Evolutionary conservation across 129 eudicot genomes (phyloP).

Genomic region (Smallanthus sonchifolius): DNA sequence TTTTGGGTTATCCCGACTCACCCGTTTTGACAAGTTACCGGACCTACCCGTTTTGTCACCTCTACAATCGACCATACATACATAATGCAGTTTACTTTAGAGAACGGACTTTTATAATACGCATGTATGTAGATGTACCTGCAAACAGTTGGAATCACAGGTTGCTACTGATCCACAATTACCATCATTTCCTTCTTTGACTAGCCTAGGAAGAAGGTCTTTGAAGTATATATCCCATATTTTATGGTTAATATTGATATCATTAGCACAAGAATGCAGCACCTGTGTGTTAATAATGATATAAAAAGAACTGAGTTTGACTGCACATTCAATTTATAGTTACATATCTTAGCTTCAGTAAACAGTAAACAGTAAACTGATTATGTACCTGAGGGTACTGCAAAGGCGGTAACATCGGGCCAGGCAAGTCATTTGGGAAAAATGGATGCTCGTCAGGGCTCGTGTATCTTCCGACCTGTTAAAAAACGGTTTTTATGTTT

Average conservation of each 20-base stretch:
- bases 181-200: constrained; percentile 87
- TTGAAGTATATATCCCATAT: constrained; percentile 88
- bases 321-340: background rate
- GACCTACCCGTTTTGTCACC: background rate
- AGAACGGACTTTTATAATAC: background rate
- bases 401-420: constrained; percentile 82
- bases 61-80: background rate
- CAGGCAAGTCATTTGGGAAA: constrained; percentile 70
- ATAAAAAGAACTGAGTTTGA: background rate
- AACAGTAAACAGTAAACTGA: background rate
- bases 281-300: constrained; percentile 40
- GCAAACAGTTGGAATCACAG: constrained; percentile 89
- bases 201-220: constrained; percentile 81
- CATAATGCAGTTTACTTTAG: background rate
- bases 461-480: constrained; percentile 82
- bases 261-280: constrained; percentile 61
- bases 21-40: background rate
- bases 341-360: background rate
- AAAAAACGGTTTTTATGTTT: constrained; percentile 6
- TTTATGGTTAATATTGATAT: constrained; percentile 69
- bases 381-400: constrained; percentile 72
- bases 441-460: constrained; percentile 98
- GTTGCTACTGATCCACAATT: constrained; percentile 79
- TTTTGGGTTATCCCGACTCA: background rate
- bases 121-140: constrained; percentile 39